Percentiles rank a stretch among this genome's conserved stretches.
These are phyloP conservation scores for Mortierella sp. DNA, from an alignment of 371 early-diverging fungal species.

Conservation along the genomic window DNA sequence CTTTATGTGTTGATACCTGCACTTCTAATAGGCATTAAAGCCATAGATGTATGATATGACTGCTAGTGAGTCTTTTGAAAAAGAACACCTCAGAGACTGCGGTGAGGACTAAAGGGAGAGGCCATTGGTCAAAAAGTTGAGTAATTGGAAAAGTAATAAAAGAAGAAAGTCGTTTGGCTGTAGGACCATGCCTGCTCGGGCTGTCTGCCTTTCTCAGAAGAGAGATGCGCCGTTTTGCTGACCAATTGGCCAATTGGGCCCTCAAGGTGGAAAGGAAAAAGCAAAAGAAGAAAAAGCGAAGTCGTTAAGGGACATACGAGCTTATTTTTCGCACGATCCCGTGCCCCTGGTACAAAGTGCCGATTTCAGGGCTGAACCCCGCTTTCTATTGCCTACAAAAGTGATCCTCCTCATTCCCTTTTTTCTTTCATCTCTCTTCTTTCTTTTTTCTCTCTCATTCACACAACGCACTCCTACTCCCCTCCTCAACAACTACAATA, in stretches of 20 bases:
- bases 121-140: not conserved
- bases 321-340: conserved; percentile 12
- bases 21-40: not conserved
- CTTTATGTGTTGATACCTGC: not conserved
- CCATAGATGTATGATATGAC: not conserved
- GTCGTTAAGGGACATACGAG: not conserved
- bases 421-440: not conserved
- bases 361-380: not conserved
- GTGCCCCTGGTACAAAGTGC: not conserved
- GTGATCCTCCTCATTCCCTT: not conserved
- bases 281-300: not conserved
- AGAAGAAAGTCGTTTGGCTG: not conserved
- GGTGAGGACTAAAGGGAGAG: not conserved
- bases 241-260: not conserved
- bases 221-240: not conserved
- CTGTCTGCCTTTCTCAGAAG: not conserved
- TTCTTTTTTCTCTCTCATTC: not conserved
- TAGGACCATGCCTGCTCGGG: not conserved
- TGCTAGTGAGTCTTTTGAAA: too few relatives aligned
- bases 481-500: not conserved
- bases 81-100: not conserved
- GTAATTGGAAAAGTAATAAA: not conserved
- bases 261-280: too few relatives aligned
- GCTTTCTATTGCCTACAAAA: not conserved
- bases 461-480: not conserved